Percentiles rank a stretch among this genome's conserved stretches.
phyloP scores from a whole-genome alignment of 1,284 basidiomycete species.

The Melampsora americana region DNA sequence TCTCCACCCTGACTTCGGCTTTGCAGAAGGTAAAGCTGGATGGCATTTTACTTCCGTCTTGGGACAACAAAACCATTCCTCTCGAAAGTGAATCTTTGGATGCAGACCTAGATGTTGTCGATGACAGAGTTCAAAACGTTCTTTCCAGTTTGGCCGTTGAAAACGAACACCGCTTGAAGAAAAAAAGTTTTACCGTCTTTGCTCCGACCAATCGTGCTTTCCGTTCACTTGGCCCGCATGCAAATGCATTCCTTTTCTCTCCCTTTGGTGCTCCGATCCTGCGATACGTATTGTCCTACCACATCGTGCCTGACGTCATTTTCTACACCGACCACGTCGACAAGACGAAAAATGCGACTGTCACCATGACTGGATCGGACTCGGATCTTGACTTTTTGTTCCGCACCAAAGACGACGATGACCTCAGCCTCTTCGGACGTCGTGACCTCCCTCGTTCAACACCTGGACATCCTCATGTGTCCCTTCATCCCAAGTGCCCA shows the following conservation, averaged over 20 bases:
- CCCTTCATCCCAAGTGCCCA: conserved; percentile 27
- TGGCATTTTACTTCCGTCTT: conserved; percentile 45
- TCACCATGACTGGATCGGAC: not conserved
- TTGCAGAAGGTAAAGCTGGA: conserved; percentile 50
- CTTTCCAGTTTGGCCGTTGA: conserved; percentile 4
- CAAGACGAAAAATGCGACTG: conserved; percentile 37
- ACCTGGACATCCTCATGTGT: not conserved
- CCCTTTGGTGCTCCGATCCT: conserved; percentile 49
- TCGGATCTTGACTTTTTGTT: conserved; percentile 27
- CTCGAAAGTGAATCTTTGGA: conserved; percentile 7
- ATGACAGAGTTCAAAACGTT: conserved; percentile 45
- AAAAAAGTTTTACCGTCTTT: conserved; percentile 33
- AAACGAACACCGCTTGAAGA: not conserved
- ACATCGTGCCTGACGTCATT: conserved; percentile 49
- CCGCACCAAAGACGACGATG: conserved; percentile 8
- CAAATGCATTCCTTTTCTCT: conserved; percentile 49
- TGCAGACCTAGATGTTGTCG: conserved; percentile 39
- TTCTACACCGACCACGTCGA: conserved; percentile 50
- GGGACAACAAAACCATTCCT: conserved; percentile 35
- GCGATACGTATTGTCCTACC: conserved; percentile 49
- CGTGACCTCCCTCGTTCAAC: not conserved
- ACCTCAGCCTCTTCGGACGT: not conserved
- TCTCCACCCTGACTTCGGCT: conserved; percentile 49
- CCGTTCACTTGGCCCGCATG: conserved; percentile 12
- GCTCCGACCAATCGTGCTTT: conserved; percentile 36